Evolutionary conservation across 2,329 filamentous ascomycete genomes (phyloP).

Genomic region (Trichoderma pleuroti): DNA sequence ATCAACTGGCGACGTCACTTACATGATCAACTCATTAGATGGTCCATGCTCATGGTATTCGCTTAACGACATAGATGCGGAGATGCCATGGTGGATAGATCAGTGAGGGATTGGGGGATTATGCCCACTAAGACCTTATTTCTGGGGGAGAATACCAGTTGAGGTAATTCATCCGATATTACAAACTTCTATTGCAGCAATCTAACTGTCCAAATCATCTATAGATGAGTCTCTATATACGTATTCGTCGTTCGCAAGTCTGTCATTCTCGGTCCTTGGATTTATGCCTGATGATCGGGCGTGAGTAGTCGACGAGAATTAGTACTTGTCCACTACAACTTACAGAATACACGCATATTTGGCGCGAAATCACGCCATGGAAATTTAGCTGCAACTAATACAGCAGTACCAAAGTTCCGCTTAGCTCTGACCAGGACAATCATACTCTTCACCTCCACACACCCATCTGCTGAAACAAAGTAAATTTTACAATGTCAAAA

Average conservation of each 20-base stretch:
- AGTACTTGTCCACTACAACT: background rate
- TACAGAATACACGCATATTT: background rate
- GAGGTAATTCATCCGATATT: background rate
- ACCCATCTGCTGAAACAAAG: background rate
- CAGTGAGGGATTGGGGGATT: background rate
- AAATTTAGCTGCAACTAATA: background rate
- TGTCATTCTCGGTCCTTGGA: background rate
- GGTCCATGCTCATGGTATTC: background rate
- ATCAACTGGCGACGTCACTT: background rate
- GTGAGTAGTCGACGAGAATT: background rate
- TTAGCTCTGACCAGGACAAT: background rate
- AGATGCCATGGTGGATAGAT: background rate
- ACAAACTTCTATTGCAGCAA: background rate
- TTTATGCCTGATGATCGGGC: background rate
- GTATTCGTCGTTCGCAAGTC: background rate
- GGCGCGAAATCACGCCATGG: background rate
- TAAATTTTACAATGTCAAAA: conserved; percentile 9
- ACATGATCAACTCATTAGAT: background rate
- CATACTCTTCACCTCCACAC: background rate
- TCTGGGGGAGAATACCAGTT: background rate
- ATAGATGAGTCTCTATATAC: background rate
- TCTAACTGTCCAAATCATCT: background rate
- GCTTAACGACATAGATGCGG: background rate
- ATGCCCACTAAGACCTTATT: background rate
- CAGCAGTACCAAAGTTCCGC: background rate